Percentiles rank a stretch among this genome's conserved stretches.
These are phyloP conservation scores for Wallemia ichthyophaga DNA, from an alignment of 1,284 basidiomycete species.

Conservation along the genomic window DNA sequence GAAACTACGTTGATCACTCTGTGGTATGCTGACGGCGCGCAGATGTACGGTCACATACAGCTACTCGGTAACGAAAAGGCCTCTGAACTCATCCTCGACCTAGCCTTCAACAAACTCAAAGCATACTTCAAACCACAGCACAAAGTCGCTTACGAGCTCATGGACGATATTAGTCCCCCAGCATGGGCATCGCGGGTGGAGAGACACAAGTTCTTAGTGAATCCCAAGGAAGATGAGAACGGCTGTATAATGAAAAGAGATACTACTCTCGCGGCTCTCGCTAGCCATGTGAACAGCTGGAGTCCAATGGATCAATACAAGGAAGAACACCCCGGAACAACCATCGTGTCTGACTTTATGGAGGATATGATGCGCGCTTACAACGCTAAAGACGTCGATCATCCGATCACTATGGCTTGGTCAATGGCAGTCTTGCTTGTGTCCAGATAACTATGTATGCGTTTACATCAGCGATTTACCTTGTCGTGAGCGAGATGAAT, in stretches of 20 bases:
- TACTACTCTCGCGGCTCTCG: neutral
- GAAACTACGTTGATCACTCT: neutral
- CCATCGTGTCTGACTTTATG: neutral
- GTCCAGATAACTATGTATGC: neutral
- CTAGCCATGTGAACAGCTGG: neutral
- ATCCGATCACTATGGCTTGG: neutral
- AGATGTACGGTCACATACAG: neutral
- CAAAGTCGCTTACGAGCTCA: neutral
- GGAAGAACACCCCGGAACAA: neutral
- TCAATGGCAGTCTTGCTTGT: neutral
- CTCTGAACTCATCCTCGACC: neutral
- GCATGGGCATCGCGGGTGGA: neutral
- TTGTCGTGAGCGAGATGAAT: no score
- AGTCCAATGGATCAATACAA: neutral
- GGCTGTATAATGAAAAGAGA: neutral
- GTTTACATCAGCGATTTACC: no score
- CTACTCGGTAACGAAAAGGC: neutral
- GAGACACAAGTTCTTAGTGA: neutral
- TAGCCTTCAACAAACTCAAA: neutral
- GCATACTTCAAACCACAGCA: neutral
- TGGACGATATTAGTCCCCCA: neutral
- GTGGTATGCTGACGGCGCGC: neutral
- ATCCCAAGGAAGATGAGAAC: neutral
- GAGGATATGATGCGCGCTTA: neutral
- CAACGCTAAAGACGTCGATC: neutral